Evolutionary conservation across 371 early-diverging fungal genomes (phyloP).

Genomic region (Nematocida ironsii): DNA sequence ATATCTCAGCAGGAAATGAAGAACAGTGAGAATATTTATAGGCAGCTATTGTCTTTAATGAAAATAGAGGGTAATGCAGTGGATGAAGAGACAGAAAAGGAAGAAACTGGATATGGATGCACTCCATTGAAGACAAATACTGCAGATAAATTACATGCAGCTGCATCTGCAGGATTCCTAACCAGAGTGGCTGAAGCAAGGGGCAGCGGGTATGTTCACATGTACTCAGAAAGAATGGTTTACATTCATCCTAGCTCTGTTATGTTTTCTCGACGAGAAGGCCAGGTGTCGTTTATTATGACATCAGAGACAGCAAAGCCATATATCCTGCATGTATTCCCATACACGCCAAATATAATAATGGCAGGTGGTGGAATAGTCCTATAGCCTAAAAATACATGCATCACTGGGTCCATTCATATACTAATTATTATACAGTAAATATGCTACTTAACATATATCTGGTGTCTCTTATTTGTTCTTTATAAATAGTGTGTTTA

Average conservation of each 20-base stretch:
- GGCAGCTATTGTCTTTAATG: slow-evolving; percentile 22
- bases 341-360: slow-evolving; percentile 17
- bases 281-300: slow-evolving; percentile 12
- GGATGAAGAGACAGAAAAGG: background rate
- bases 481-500: no score
- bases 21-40: slow-evolving; percentile 29
- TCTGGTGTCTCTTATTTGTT: no score
- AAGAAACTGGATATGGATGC: background rate
- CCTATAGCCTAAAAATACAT: no score
- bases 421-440: no score
- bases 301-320: slow-evolving; percentile 36
- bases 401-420: no score
- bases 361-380: background rate
- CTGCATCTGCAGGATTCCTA: slow-evolving; percentile 37
- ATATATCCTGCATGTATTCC: slow-evolving; percentile 46
- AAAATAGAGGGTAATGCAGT: background rate
- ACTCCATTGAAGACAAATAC: background rate
- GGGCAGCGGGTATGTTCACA: slow-evolving; percentile 25
- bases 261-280: slow-evolving; percentile 28
- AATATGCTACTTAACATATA: no score
- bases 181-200: slow-evolving; percentile 10
- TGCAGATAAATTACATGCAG: slow-evolving; percentile 39
- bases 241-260: slow-evolving; percentile 47
- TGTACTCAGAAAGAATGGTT: slow-evolving; percentile 36
- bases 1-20: slow-evolving; percentile 31